These are phyloP conservation scores for Linanthus parryae DNA, from an alignment of 148 eudicot genomes.

Conservation along the genomic window DNA sequence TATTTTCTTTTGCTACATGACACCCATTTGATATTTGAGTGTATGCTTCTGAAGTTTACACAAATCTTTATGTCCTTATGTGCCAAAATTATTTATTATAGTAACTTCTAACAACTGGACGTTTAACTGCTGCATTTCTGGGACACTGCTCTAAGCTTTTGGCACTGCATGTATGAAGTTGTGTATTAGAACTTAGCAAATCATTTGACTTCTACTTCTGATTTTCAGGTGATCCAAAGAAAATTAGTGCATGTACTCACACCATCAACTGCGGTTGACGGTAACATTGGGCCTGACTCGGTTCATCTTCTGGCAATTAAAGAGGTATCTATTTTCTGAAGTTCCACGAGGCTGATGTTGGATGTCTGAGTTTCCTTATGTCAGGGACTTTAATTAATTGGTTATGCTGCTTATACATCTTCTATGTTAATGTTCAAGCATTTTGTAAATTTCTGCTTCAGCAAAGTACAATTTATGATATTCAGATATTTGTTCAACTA, in stretches of 20 bases:
- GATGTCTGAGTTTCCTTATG: not conserved
- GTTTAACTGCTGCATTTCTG: too few relatives aligned
- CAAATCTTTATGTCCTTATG: not conserved
- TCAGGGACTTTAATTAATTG: conserved; percentile 1
- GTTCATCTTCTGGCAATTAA: conserved; percentile 92
- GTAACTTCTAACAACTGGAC: too few relatives aligned
- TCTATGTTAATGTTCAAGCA: too few relatives aligned
- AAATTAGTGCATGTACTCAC: conserved; percentile 77
- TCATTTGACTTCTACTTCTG: conserved; percentile 3
- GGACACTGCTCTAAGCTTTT: too few relatives aligned
- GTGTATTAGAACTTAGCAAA: too few relatives aligned
- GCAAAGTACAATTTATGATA: too few relatives aligned
- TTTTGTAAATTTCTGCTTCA: too few relatives aligned
- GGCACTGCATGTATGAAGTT: too few relatives aligned
- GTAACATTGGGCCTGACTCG: conserved; percentile 92
- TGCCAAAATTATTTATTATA: not conserved
- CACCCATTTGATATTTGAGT: not conserved
- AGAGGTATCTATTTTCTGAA: conserved; percentile 46
- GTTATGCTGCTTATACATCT: conserved; percentile 1
- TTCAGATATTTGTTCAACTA: too few relatives aligned
- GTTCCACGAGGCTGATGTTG: not conserved
- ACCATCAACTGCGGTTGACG: conserved; percentile 74
- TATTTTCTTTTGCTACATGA: too few relatives aligned
- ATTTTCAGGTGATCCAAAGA: conserved; percentile 77
- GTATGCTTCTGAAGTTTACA: not conserved